Percentiles rank a stretch among this genome's conserved stretches.
Conservation (phyloP, 1,284 basidiomycete genomes). For the Pyrrhoderma lamaoense region DNA sequence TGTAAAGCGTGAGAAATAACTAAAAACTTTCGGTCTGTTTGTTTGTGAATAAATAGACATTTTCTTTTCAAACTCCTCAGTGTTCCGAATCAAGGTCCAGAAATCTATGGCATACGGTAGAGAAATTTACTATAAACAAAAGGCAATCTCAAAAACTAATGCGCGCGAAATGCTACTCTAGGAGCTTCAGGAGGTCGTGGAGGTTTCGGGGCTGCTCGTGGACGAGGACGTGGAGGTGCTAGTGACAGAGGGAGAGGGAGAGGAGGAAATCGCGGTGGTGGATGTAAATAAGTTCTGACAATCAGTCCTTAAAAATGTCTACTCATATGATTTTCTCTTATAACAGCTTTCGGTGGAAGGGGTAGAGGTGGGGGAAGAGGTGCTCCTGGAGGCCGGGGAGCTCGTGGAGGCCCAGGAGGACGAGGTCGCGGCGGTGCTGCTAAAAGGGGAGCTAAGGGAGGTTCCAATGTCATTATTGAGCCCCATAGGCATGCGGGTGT, state of each 20-base stretch:
- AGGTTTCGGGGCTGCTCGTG: conserved; percentile 26
- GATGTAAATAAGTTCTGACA: conserved; percentile 19
- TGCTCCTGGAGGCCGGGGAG: conserved; percentile 35
- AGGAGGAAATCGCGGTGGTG: conserved; percentile 25
- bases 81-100: not conserved
- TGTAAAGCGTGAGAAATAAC: conserved; percentile 9
- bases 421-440: conserved; percentile 47
- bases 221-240: conserved; percentile 22
- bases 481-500: conserved; percentile 94
- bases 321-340: conserved; percentile 3
- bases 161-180: no score
- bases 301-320: not conserved
- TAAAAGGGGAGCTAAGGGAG: conserved; percentile 65
- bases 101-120: conserved; percentile 32
- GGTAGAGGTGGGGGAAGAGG: conserved; percentile 30
- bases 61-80: not conserved
- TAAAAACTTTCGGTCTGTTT: not conserved
- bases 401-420: conserved; percentile 39
- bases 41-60: conserved; percentile 4
- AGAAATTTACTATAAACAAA: conserved; percentile 1
- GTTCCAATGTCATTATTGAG: conserved; percentile 85
- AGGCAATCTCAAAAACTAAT: no score
- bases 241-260: conserved; percentile 26
- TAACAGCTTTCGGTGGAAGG: conserved; percentile 29
- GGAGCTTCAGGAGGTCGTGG: conserved; percentile 43